A percentile compares a stretch with the other conserved stretches of the same genome.
These are phyloP conservation scores for Haplosporangium sp. DNA, from an alignment of 371 early-diverging fungal genomes.

Conservation along the genomic window DNA sequence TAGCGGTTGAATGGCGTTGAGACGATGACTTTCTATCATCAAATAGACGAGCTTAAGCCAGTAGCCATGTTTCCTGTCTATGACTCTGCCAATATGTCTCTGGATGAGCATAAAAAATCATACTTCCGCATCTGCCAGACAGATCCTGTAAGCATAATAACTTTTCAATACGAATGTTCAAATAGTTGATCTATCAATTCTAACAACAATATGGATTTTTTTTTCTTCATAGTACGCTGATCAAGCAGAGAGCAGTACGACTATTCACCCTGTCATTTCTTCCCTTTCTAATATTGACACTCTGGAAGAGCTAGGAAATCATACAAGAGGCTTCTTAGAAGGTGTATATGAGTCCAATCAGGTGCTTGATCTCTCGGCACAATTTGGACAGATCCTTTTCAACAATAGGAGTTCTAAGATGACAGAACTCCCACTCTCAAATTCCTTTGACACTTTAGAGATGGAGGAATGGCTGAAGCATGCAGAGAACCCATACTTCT, in stretches of 20 bases:
- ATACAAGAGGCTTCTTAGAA: slow-evolving; percentile 11
- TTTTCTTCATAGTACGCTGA: slow-evolving; percentile 15
- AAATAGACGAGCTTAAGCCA: slow-evolving; percentile 24
- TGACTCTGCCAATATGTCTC: slow-evolving; percentile 36
- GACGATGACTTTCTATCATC: slow-evolving; percentile 20
- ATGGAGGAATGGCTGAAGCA: slow-evolving; percentile 37
- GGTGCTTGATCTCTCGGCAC: slow-evolving; percentile 22
- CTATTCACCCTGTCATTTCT: slow-evolving; percentile 26
- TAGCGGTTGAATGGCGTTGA: slow-evolving; percentile 9
- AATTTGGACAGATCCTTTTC: slow-evolving; percentile 43
- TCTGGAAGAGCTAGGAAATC: slow-evolving; percentile 11
- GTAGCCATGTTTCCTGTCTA: slow-evolving; percentile 46
- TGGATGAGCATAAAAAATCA: slow-evolving; percentile 28
- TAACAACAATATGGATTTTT: too few species aligned
- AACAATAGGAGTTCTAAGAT: slow-evolving; percentile 14
- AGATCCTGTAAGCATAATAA: slow-evolving; percentile 19
- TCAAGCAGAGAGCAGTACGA: neutral
- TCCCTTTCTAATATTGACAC: slow-evolving; percentile 13
- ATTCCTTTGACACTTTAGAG: slow-evolving; percentile 18
- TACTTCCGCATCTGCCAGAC: slow-evolving; percentile 34
- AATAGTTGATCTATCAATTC: neutral
- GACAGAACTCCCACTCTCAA: slow-evolving; percentile 13
- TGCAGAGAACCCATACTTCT: slow-evolving; percentile 32
- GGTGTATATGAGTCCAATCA: neutral
- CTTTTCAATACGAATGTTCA: too few species aligned